phyloP scores from a whole-genome alignment of 192 early-diverging fungal genomes.

The Chytriomyces sp. region DNA sequence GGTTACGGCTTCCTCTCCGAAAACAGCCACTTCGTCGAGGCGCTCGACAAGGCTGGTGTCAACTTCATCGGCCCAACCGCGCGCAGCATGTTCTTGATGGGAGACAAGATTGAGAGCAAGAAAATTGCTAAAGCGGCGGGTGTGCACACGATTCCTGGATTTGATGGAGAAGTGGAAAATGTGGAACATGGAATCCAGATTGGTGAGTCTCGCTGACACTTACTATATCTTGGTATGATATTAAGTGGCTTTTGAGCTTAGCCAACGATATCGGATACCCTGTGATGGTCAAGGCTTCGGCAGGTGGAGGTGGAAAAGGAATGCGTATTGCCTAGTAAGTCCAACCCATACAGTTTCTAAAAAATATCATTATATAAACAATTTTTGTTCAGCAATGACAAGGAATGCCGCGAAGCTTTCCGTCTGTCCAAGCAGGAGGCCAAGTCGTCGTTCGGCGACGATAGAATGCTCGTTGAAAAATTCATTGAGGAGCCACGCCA shows the following conservation, averaged over 20 bases:
- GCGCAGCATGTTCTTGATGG: slow-evolving; percentile 91
- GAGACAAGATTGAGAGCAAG: slow-evolving; percentile 98
- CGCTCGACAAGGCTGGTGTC: slow-evolving; percentile 71
- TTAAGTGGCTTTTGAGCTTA: slow-evolving; percentile 31
- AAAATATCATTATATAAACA: slow-evolving; percentile 84
- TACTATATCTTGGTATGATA: slow-evolving; percentile 1
- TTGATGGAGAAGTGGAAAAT: slow-evolving; percentile 75
- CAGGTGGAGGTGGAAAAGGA: slow-evolving; percentile 97
- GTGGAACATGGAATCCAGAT: slow-evolving; percentile 76
- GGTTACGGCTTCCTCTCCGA: slow-evolving; percentile 94
- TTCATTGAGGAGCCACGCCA: slow-evolving; percentile 92
- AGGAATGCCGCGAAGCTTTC: slow-evolving; percentile 77
- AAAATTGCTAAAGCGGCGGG: slow-evolving; percentile 92
- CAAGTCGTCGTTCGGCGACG: slow-evolving; percentile 84
- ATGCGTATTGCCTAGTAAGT: slow-evolving; percentile 87
- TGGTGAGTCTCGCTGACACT: slow-evolving; percentile 37
- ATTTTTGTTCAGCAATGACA: slow-evolving; percentile 72
- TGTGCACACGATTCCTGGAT: slow-evolving; percentile 85
- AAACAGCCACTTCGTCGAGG: slow-evolving; percentile 79
- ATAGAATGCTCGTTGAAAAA: slow-evolving; percentile 86
- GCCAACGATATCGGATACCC: slow-evolving; percentile 93
- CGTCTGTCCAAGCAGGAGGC: slow-evolving; percentile 80
- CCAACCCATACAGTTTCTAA: slow-evolving; percentile 71
- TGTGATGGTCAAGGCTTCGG: slow-evolving; percentile 98
- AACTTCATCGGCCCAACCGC: slow-evolving; percentile 93